Percentiles rank a stretch among this genome's conserved stretches.
phyloP scores from a whole-genome alignment of 208 protist species.

The Acanthamoeba polyphaga region DNA sequence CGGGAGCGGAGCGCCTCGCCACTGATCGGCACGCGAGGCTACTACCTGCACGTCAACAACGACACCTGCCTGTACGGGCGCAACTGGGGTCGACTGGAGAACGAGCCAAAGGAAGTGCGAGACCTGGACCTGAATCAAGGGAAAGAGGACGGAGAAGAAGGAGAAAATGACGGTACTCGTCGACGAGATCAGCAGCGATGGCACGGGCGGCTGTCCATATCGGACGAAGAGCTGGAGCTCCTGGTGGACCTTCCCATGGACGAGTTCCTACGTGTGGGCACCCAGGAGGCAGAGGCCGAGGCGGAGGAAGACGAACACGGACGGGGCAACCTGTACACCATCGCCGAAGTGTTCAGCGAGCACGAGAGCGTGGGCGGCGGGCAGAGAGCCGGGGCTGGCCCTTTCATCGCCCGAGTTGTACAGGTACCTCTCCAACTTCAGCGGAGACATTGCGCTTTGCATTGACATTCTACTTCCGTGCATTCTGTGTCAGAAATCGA shows the following conservation, averaged over 20 bases:
- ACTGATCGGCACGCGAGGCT: conserved; percentile 41
- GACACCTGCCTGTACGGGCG: conserved; percentile 29
- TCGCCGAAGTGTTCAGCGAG: background rate
- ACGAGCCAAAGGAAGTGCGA: background rate
- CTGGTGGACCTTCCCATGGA: conserved; percentile 2
- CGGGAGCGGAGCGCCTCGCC: background rate
- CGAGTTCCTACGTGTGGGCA: background rate
- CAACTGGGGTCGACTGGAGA: conserved; percentile 60
- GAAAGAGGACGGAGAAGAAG: background rate
- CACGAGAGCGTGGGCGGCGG: conserved; percentile 20
- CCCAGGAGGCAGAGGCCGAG: background rate
- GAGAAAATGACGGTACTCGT: background rate
- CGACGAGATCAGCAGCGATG: background rate
- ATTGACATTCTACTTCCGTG: background rate
- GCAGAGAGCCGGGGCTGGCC: background rate
- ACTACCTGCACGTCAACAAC: conserved; percentile 51
- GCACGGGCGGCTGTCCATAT: background rate
- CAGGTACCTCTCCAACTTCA: background rate
- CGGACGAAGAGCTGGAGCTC: conserved; percentile 39
- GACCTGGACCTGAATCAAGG: background rate
- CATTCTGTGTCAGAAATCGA: background rate
- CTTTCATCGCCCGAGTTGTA: conserved; percentile 1
- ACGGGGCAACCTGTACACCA: conserved; percentile 11
- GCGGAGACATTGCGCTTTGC: background rate
- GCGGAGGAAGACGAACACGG: background rate